These are phyloP conservation scores for Fusarium chuoi DNA, from an alignment of 2,329 filamentous ascomycete genomes.

Conservation along the genomic window DNA sequence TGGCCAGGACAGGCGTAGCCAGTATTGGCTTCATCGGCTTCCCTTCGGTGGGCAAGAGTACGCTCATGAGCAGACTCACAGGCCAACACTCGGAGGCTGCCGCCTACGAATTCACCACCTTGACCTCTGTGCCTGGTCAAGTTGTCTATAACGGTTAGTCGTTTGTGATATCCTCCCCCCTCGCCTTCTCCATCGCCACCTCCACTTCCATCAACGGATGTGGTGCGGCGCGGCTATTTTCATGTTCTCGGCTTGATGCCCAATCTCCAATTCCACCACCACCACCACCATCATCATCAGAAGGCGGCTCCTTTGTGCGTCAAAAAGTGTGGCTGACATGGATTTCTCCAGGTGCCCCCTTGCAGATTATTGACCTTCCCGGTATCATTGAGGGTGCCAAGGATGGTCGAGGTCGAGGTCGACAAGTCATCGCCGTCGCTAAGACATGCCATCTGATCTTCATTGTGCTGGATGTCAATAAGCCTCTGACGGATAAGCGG, in stretches of 20 bases:
- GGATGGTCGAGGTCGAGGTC: slow-evolving; percentile 95
- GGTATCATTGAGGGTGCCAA: slow-evolving; percentile 99
- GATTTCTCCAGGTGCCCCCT: slow-evolving; percentile 73
- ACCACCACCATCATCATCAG: background rate
- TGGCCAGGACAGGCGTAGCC: slow-evolving; percentile 95
- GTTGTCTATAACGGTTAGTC: slow-evolving; percentile 85
- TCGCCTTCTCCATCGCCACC: background rate
- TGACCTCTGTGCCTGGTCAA: slow-evolving; percentile 97
- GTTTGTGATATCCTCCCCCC: background rate
- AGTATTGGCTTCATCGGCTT: slow-evolving; percentile 98
- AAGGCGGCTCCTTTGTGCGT: slow-evolving; percentile 14
- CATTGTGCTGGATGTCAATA: slow-evolving; percentile 98
- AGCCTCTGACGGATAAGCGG: slow-evolving; percentile 95
- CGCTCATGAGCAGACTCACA: slow-evolving; percentile 92
- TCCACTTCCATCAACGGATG: slow-evolving; percentile 6
- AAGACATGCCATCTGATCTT: slow-evolving; percentile 99
- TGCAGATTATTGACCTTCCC: slow-evolving; percentile 97
- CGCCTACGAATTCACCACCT: slow-evolving; percentile 97
- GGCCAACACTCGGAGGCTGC: slow-evolving; percentile 97
- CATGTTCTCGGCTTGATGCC: slow-evolving; percentile 25
- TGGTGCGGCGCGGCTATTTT: slow-evolving; percentile 6
- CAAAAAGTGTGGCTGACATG: slow-evolving; percentile 35
- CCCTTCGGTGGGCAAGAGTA: slow-evolving; percentile 98
- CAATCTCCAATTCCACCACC: slow-evolving; percentile 13
- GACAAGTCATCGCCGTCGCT: slow-evolving; percentile 97